These are phyloP conservation scores for Cephaloascus albidus DNA, from an alignment of 805 yeast genomes.

Conservation along the genomic window DNA sequence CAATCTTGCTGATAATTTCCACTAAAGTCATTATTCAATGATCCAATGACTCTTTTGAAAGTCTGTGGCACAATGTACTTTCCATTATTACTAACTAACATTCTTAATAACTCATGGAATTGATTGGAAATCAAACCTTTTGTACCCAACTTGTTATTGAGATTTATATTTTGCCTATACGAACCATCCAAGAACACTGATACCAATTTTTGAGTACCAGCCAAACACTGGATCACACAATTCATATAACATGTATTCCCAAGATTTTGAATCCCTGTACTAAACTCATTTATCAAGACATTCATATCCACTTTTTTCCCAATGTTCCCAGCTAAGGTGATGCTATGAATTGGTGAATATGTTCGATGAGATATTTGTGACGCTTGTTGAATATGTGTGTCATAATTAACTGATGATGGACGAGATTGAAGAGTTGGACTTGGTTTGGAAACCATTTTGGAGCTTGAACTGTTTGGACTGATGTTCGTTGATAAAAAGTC, in stretches of 20 bases:
- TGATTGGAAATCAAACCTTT: constrained; percentile 68
- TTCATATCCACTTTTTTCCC: not conserved
- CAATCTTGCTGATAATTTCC: constrained; percentile 78
- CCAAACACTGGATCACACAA: constrained; percentile 77
- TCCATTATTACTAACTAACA: constrained; percentile 41
- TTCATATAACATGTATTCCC: constrained; percentile 95
- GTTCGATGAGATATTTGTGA: not conserved
- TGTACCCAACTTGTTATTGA: constrained; percentile 67
- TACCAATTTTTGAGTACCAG: constrained; percentile 61
- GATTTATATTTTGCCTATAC: constrained; percentile 61
- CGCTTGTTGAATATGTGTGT: not conserved
- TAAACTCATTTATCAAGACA: constrained; percentile 17
- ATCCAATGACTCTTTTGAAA: constrained; percentile 62
- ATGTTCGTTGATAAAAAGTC: not conserved
- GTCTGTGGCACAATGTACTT: constrained; percentile 46
- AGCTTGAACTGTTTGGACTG: not conserved
- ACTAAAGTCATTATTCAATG: constrained; percentile 53
- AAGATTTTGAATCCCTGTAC: constrained; percentile 69
- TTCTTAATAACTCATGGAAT: constrained; percentile 50
- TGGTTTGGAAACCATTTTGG: not conserved
- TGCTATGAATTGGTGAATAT: constrained; percentile 4
- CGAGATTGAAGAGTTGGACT: not conserved
- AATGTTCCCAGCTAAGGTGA: constrained; percentile 4
- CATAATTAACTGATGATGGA: not conserved
- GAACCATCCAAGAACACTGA: constrained; percentile 51